Evolutionary conservation across 1,139 yeast genomes (phyloP).

Genomic region (Yamadazyma dendronema): DNA sequence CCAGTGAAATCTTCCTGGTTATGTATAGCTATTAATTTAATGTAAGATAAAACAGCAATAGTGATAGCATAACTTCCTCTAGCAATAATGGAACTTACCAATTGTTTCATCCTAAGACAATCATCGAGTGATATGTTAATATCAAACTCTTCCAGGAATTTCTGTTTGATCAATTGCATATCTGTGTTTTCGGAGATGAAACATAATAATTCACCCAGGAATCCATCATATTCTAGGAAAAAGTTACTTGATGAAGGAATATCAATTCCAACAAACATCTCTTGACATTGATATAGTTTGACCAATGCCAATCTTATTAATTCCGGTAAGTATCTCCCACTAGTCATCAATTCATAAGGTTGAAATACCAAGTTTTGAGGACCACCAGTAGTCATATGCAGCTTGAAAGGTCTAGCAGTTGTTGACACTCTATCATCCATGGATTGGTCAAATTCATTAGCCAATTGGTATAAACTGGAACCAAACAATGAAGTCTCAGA

Average conservation of each 20-base stretch:
- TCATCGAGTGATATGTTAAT: conserved; percentile 26
- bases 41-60: conserved; percentile 32
- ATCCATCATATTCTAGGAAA: conserved; percentile 32
- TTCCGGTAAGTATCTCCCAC: conserved; percentile 59
- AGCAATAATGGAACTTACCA: conserved; percentile 29
- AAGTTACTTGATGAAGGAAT: conserved; percentile 11
- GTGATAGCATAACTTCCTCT: conserved; percentile 46
- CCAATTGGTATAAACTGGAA: conserved; percentile 26
- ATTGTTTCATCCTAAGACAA: conserved; percentile 24
- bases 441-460: conserved; percentile 39
- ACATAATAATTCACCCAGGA: conserved; percentile 41
- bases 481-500: conserved; percentile 46
- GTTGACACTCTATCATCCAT: conserved; percentile 21
- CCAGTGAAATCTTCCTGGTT: conserved; percentile 21
- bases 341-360: conserved; percentile 53
- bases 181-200: conserved; percentile 31
- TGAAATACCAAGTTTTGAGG: conserved; percentile 40
- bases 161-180: conserved; percentile 18
- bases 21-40: conserved; percentile 34
- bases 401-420: conserved; percentile 20
- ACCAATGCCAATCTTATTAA: conserved; percentile 42
- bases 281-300: conserved; percentile 29
- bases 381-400: conserved; percentile 32
- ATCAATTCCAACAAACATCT: conserved; percentile 24
- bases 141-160: conserved; percentile 22